Evolutionary conservation across 2,329 filamentous ascomycete genomes (phyloP), one percentile per base, ranked within the genome.

Genomic region (Triangularia setosa): DNA sequence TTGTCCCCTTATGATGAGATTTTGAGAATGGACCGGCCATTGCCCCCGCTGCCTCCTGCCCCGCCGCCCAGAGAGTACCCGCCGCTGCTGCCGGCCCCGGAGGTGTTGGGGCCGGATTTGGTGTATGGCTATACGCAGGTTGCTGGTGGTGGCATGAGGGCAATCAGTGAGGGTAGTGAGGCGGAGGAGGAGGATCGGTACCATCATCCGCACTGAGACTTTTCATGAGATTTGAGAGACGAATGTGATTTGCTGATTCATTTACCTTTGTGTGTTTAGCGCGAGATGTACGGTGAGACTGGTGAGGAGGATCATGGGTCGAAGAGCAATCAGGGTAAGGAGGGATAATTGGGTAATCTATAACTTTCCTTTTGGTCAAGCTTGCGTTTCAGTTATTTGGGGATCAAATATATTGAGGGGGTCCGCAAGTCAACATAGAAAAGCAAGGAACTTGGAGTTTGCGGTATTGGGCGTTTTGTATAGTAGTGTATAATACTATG

Each of bases 251-350:
- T 48, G 40, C 40, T 58, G 56, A 35, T 27, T n/a, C 7, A 12
- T 18, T 18, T 63, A 5, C 21, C 9, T 28, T 60, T 11, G 53
- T 40, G 53, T 53, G 0, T 55, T 48, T 52, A 70, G 67, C 62
- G 64, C 28, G 68, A 69, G 61, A 58, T 70, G 12, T 71, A 71
- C 35, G 67, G 62, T 3, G 68, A 69, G 21, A 63, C 68, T 21
- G 68, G 66, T 2, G 60, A 63, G 0, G 58, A 59, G 48, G 12
- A 44, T 53, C 40, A 27, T 53, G 40, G 33, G 40, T 18, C 40
- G 14, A 48, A 52, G 54, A 25, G 21, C 40, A 54, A 40, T n/a
- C 35, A 12, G 54, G 14, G 24, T 3, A n/a, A 24, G 24, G 5
- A 14, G 5, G 18, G 23, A 21, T 3, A 12, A 12, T n/a, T 54